Evolutionary conservation across 2,329 filamentous ascomycete species (phyloP), one percentile per base, ranked within the genome.

Genomic region (Penicillium psychrosexuale): DNA sequence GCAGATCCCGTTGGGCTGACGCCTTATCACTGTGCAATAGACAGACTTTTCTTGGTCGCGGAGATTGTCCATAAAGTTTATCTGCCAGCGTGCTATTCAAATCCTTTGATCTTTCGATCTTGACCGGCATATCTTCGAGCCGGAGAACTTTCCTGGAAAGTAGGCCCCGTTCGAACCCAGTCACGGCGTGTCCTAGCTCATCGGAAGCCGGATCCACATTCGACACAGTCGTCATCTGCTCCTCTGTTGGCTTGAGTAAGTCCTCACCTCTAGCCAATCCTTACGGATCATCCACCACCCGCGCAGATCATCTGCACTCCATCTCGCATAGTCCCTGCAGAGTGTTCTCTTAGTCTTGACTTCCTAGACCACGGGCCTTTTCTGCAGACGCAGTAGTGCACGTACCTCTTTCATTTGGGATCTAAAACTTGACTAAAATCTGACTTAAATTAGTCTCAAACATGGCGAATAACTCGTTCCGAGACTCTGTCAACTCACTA

Each of bases 401-500:
- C 61, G 45, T 17, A 36, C 54, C 55, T 36, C 53, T 36, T 49
- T 54, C 43, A 58, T 55, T 60, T 57, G 57, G 56, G 31, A 57
- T 52, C 47, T 39, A 56, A 34, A 38, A 43, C n/a, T 31, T 28
- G 15, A 42, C 39, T n/a, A 34, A 34, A 7, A 15, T 13, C 31
- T 40, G 50, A 51, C 45, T 34, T 39, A 51, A 59, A 45, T 52
- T 50, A 24, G 19, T 37, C 52, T 54, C 47, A 28, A 59, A 38
- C 48, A 72, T 72, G 69, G 61, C 69, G 13, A 63, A 68, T 48
- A 81, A 86, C 64, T 90, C 90, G 44, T 97, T 99, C 75, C 86
- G 92, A 72, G 91, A 97, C 75, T 95, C 90, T 22, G 91, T 97
- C 81, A 95, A 90, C 80, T 94, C 91, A 56, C 77, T 97, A 68